Evolutionary conservation across 2,329 filamentous ascomycete species (phyloP), one percentile per base, ranked within the genome.

Genomic region (Aureobasidium melanogenum): DNA sequence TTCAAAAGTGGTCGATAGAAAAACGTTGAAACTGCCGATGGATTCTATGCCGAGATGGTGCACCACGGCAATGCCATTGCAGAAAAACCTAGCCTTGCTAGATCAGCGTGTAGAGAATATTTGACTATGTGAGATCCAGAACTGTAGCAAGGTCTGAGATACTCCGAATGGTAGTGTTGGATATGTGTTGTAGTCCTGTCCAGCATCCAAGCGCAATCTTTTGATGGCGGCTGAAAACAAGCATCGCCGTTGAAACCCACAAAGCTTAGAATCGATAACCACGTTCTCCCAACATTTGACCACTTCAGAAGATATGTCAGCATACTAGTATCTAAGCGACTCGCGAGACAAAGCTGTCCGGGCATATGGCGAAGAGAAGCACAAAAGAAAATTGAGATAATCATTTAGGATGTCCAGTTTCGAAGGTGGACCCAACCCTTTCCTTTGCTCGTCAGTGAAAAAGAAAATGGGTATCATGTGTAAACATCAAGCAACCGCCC

Each of bases 381-480:
- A 54, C 51, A 41, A 41, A 41, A 14, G 24, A 22, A 28, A 17
- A 5, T 26, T 36, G 24, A 28, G 7, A 17, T 54, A 4, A 34
- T 54, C 51, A 24, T 41, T 9, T 41, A 41, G 24, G 17, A 28
- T 41, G 36, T 24, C 36, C 36, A 54, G 19, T 38, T 15, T 19
- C 38, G 30, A 15, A 17, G 19, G 17, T 9, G 19, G 47, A 36
- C 15, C 28, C n/a, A 28, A 10, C 24, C 34, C 52, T 44, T 44
- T 44, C 52, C 39, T 56, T 44, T 34, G 52, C 52, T 56, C 38
- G 26, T 56, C 26, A 32, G 22, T 58, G 32, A 22, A 48, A 32
- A 36, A 24, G 24, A 58, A 58, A 58, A 26, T 58, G 55, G 55
- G 55, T 58, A 58, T 58, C 55, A 44, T 51, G 22, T 58, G 43